phyloP scores from a whole-genome alignment of 768 basidiomycete genomes.

The Termitomyces titanicus region DNA sequence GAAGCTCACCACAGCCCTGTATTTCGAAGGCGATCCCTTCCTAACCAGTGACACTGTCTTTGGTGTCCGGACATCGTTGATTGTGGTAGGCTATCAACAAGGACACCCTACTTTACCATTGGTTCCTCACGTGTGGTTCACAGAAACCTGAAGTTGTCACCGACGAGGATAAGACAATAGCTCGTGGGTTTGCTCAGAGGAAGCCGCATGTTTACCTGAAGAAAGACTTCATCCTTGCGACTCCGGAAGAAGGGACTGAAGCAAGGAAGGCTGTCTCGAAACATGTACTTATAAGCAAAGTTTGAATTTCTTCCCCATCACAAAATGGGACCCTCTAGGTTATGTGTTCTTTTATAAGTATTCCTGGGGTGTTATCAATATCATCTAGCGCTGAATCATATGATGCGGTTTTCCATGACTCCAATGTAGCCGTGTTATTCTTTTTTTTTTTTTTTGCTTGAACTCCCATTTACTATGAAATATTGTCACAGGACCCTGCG shows the following conservation, averaged over 20 bases:
- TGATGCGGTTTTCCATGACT: too few species aligned
- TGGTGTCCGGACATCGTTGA: constrained; percentile 75
- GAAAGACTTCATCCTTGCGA: constrained; percentile 40
- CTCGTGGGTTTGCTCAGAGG: constrained; percentile 46
- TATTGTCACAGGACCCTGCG: too few species aligned
- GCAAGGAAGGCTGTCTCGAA: constrained; percentile 23
- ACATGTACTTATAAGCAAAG: too few species aligned
- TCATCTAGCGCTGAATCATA: too few species aligned
- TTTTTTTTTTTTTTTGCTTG: too few species aligned
- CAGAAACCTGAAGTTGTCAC: constrained; percentile 52
- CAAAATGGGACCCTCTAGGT: too few species aligned
- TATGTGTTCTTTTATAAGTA: too few species aligned
- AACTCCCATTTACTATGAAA: too few species aligned
- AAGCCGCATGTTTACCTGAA: constrained; percentile 36
- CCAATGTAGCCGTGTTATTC: too few species aligned
- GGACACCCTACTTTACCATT: constrained; percentile 14
- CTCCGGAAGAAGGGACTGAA: constrained; percentile 31
- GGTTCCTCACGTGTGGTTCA: neutral
- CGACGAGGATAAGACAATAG: constrained; percentile 50
- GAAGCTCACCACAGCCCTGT: constrained; percentile 70
- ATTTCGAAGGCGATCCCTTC: constrained; percentile 66
- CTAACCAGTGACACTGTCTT: constrained; percentile 74
- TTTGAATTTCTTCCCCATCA: too few species aligned
- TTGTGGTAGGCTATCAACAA: constrained; percentile 56
- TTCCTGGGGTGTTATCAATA: too few species aligned